A percentile compares a stretch with the other conserved stretches of the same genome.
phyloP scores from a whole-genome alignment of 495 filamentous ascomycete species.

The Tuber borchii region DNA sequence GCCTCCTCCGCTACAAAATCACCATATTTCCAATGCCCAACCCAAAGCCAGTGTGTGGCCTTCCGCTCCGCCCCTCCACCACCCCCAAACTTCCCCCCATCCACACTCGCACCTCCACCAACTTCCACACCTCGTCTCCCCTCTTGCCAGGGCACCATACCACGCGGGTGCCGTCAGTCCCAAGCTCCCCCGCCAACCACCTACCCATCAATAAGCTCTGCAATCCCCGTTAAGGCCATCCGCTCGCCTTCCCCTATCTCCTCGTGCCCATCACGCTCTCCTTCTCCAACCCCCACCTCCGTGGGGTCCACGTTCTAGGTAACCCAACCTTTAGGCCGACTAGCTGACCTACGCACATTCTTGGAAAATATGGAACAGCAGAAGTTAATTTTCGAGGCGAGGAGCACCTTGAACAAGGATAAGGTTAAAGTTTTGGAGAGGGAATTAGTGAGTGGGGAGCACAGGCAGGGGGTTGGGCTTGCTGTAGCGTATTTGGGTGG shows the following conservation, averaged over 20 bases:
- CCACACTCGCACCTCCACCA: not conserved
- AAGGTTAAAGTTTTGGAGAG: not conserved
- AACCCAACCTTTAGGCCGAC: not conserved
- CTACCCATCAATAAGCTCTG: not conserved
- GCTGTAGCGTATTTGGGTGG: not conserved
- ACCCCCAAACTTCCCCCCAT: not conserved
- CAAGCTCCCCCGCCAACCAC: not conserved
- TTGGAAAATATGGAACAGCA: not conserved
- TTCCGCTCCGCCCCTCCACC: not conserved
- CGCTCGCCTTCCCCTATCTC: not conserved
- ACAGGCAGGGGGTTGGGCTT: constrained; percentile 1
- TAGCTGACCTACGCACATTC: not conserved
- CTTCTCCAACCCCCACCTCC: not conserved
- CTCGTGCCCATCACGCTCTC: too few relatives aligned
- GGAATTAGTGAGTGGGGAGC: not conserved
- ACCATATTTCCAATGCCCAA: not conserved
- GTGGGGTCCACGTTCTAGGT: not conserved
- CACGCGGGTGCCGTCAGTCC: too few relatives aligned
- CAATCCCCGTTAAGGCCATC: accelerated
- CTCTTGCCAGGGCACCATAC: not conserved
- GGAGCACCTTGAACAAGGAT: not conserved
- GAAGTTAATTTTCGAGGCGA: not conserved
- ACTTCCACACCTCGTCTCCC: not conserved
- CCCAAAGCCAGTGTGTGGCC: not conserved
- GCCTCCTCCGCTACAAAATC: not conserved